Base-by-base conservation (phyloP, 331 rosid genomes). In the Acacia pycnantha region DNA sequence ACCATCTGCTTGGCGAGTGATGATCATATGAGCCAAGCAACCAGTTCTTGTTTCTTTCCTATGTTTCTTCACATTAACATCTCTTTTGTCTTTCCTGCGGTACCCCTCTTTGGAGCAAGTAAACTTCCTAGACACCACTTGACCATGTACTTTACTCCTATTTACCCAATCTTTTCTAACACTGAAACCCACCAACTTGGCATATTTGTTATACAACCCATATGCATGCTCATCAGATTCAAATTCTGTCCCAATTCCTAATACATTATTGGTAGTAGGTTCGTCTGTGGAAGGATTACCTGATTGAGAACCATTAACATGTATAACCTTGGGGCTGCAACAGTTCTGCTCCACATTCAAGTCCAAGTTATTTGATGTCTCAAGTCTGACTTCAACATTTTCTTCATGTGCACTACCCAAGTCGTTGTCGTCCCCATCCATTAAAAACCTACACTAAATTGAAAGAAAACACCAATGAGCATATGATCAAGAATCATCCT, bases 101-200 rank as follows among this genome's bases (percentile, higher is more conserved):
- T 91, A 83, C 56, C 95, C n/a, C 77, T 91, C 91, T 73, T 67
- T 91, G 58, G 91, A 91, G 76, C 93, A 91, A 27, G 95, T 89
- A 87, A 88, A 91, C 85, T 89, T 91, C 82, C 95, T 86, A 77
- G 95, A 91, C 24, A 91, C 86, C 85, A 91, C 91, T 79, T 84
- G 89, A 75, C 95, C 95, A 79, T 88, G 90, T 14, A 89, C 90
- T 90, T 89, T 89, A 64, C 93, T 91, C 88, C 88, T 91, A 86
- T 91, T 91, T 31, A 88, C 69, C 93, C 95, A 91, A 73, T 91
- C 95, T 88, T 91, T 91, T 56, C 93, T 56, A 72, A 91, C 88
- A 82, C 69, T 88, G 48, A 91, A 91, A 62, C 95, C 95, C 54
- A 83, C 31, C 86, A 91, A 78, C 59, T 69, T 85, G 51, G 95